phyloP scores from a whole-genome alignment of 345 rosid genomes.

The Lumnitzera racemosa region DNA sequence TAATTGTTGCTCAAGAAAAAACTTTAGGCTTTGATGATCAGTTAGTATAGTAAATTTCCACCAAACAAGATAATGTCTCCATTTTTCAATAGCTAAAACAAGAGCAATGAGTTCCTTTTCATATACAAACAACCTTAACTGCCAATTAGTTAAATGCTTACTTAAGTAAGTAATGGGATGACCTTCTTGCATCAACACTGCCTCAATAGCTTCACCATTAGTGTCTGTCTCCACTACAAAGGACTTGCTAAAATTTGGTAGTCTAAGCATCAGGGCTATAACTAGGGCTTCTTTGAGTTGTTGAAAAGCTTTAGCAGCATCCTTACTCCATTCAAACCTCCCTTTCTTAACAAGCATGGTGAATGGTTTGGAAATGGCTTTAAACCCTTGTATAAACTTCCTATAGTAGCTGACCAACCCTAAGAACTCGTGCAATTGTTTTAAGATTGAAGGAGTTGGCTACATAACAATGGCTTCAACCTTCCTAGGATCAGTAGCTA shows the following conservation, averaged over 20 bases:
- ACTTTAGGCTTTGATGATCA: conserved; percentile 7
- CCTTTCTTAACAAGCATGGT: neutral
- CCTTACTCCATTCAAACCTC: neutral
- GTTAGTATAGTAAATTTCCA: neutral
- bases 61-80: neutral
- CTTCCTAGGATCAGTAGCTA: neutral
- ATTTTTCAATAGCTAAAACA: conserved; percentile 2
- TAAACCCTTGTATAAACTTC: neutral
- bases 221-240: neutral
- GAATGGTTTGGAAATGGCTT: neutral
- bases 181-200: neutral
- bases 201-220: neutral
- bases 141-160: neutral
- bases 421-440: neutral
- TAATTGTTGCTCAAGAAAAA: neutral
- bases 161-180: conserved; percentile 6
- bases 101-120: conserved; percentile 6
- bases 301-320: neutral
- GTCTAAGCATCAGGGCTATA: neutral
- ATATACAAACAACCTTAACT: neutral
- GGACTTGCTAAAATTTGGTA: neutral
- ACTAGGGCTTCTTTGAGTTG: neutral
- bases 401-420: neutral
- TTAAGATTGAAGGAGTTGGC: neutral
- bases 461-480: neutral